Conservation (phyloP, 225 moss, liverwort and hornwort genomes). For the Antitrichia curtipendula region DNA sequence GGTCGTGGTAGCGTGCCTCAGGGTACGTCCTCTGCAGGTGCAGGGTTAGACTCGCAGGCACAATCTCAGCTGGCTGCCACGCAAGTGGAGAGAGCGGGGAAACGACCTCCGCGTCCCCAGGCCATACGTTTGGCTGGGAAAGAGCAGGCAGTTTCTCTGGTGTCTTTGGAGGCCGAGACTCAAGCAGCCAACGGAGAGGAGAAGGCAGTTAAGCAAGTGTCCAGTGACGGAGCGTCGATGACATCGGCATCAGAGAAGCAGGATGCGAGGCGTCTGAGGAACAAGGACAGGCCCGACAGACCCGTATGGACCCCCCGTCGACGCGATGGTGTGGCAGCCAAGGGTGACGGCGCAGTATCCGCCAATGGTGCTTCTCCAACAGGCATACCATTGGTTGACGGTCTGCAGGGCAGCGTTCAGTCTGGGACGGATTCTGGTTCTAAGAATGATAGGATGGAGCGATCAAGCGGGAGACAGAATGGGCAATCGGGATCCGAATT, state of each 20-base stretch:
- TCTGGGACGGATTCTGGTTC: slow-evolving; percentile 17
- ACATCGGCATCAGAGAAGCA: slow-evolving; percentile 56
- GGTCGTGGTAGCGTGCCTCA: slow-evolving; percentile 33
- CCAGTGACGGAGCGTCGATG: slow-evolving; percentile 29
- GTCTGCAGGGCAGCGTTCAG: background rate
- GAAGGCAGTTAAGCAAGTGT: slow-evolving; percentile 34
- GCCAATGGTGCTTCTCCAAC: slow-evolving; percentile 10
- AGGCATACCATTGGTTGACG: background rate
- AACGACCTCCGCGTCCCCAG: slow-evolving; percentile 93
- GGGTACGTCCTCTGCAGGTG: slow-evolving; percentile 14
- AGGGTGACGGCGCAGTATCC: slow-evolving; percentile 19
- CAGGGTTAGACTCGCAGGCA: slow-evolving; percentile 17
- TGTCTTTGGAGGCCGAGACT: slow-evolving; percentile 42
- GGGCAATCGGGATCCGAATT: slow-evolving; percentile 33
- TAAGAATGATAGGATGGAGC: slow-evolving; percentile 47
- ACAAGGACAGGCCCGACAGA: slow-evolving; percentile 97
- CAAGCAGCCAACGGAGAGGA: slow-evolving; percentile 40
- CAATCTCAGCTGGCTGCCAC: slow-evolving; percentile 26
- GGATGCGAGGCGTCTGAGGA: slow-evolving; percentile 83
- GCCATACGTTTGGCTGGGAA: slow-evolving; percentile 69
- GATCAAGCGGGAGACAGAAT: slow-evolving; percentile 19
- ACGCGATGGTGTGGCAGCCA: slow-evolving; percentile 41
- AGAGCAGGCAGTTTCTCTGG: slow-evolving; percentile 47
- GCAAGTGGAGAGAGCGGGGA: slow-evolving; percentile 68
- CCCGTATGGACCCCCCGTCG: slow-evolving; percentile 99